These are phyloP conservation scores for Ehretia macrophylla DNA, from an alignment of 257 asterid genomes.

Conservation along the genomic window DNA sequence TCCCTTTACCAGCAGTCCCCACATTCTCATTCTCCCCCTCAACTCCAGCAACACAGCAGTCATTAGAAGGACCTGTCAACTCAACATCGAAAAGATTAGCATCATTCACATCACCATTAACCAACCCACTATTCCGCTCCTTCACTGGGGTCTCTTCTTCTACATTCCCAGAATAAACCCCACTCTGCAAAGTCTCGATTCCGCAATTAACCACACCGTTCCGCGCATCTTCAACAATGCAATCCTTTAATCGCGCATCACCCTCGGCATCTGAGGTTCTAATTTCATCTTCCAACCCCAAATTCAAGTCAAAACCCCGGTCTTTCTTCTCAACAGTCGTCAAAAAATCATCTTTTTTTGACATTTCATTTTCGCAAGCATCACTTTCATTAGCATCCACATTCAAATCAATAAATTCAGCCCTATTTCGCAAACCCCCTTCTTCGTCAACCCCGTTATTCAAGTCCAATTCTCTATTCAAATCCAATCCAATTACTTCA, in stretches of 20 bases:
- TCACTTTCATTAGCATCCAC: conserved; percentile 51
- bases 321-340: conserved; percentile 26
- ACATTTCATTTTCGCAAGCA: conserved; percentile 5
- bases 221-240: conserved; percentile 5
- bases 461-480: conserved; percentile 44
- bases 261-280: conserved; percentile 31
- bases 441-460: conserved; percentile 38
- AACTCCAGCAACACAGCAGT: conserved; percentile 14
- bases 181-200: conserved; percentile 7
- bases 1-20: conserved; percentile 33
- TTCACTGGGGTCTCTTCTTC: conserved; percentile 10
- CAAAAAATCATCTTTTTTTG: neutral
- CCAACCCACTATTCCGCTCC: neutral
- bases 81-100: conserved; percentile 16
- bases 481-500: conserved; percentile 30
- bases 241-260: conserved; percentile 20
- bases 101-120: conserved; percentile 1
- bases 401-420: conserved; percentile 64
- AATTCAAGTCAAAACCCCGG: conserved; percentile 72
- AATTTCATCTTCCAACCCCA: conserved; percentile 57
- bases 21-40: conserved; percentile 30
- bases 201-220: conserved; percentile 6
- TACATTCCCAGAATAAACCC: neutral
- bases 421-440: conserved; percentile 18
- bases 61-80: conserved; percentile 7